Conservation (phyloP, 169 alveolate species). For the Cryptosporidium muris region DNA sequence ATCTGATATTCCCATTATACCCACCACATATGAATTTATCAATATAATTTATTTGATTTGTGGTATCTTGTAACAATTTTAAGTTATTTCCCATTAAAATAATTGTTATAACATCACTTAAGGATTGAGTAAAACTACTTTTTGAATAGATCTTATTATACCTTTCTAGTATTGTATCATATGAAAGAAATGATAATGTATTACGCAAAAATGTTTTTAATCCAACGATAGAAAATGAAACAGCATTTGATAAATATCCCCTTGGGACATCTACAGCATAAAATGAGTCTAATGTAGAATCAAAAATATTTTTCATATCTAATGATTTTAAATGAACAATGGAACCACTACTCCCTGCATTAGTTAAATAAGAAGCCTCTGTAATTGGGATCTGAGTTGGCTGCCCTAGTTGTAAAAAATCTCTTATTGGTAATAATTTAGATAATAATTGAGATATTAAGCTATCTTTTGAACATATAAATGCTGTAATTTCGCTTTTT, state of each 20-base stretch:
- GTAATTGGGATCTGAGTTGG: constrained; percentile 24
- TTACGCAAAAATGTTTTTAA: constrained; percentile 42
- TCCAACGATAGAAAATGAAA: constrained; percentile 53
- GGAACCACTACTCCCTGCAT: background rate
- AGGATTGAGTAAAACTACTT: constrained; percentile 3
- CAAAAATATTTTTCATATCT: constrained; percentile 48
- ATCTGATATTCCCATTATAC: constrained; percentile 34
- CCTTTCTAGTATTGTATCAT: constrained; percentile 32
- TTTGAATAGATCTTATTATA: constrained; percentile 24
- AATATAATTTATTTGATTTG: constrained; percentile 12
- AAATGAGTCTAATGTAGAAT: constrained; percentile 29
- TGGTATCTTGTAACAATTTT: constrained; percentile 1
- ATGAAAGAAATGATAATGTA: constrained; percentile 47
- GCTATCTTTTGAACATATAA: constrained; percentile 26
- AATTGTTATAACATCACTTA: constrained; percentile 33
- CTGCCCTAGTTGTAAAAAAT: constrained; percentile 16
- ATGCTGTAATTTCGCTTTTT: background rate
- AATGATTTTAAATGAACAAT: background rate
- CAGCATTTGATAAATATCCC: constrained; percentile 58
- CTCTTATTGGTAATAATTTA: constrained; percentile 45
- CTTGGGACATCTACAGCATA: constrained; percentile 69
- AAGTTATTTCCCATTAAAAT: constrained; percentile 14
- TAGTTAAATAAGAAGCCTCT: background rate
- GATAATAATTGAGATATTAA: constrained; percentile 6
- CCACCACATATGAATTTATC: constrained; percentile 56